A percentile compares a stretch with the other conserved stretches of the same genome.
Evolutionary conservation across 1,284 basidiomycete species (phyloP).

Genomic region (Tylopilus sp.): DNA sequence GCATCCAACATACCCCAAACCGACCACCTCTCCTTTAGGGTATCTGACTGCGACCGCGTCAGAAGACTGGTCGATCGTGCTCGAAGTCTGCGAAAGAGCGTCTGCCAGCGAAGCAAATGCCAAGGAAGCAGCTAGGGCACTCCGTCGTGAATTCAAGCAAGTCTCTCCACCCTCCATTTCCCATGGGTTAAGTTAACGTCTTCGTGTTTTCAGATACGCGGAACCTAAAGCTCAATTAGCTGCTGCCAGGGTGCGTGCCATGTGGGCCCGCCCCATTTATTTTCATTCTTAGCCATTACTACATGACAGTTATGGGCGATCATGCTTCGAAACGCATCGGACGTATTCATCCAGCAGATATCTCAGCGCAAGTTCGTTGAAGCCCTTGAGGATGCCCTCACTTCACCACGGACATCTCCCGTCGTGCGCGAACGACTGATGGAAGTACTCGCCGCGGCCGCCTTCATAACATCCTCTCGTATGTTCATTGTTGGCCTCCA

Average conservation of each 20-base stretch:
- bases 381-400: conserved; percentile 64
- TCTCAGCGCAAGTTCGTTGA: conserved; percentile 74
- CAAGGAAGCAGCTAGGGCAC: conserved; percentile 69
- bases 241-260: conserved; percentile 56
- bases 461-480: conserved; percentile 56
- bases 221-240: conserved; percentile 67
- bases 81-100: conserved; percentile 75
- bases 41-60: conserved; percentile 70
- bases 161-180: conserved; percentile 18
- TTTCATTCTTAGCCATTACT: conserved; percentile 5
- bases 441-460: conserved; percentile 69
- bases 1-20: background rate
- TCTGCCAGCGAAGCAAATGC: conserved; percentile 62
- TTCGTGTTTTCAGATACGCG: conserved; percentile 49
- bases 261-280: background rate
- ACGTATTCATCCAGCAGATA: conserved; percentile 62
- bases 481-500: conserved; percentile 16
- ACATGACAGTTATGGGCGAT: conserved; percentile 71
- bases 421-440: conserved; percentile 70
- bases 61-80: conserved; percentile 73
- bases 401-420: conserved; percentile 56
- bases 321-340: conserved; percentile 70
- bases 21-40: conserved; percentile 39
- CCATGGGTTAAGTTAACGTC: background rate
- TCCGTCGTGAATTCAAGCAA: conserved; percentile 75